These are phyloP conservation scores for Rosa chinensis DNA, from an alignment of 306 rosid genomes.

Conservation along the genomic window DNA sequence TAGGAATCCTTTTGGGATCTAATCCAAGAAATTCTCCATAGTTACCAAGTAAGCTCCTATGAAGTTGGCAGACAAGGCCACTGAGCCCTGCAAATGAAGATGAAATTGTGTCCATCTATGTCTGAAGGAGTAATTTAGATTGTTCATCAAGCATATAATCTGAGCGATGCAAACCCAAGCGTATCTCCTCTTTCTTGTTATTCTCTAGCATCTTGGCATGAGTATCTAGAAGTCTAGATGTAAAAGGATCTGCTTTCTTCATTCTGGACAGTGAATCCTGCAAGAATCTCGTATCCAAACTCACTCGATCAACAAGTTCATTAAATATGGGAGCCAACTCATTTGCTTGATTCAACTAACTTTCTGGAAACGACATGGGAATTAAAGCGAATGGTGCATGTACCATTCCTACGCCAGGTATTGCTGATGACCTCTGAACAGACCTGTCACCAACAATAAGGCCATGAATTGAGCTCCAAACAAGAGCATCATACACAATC, in stretches of 20 bases:
- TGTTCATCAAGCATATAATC: slow-evolving; percentile 93
- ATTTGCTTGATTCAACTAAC: slow-evolving; percentile 61
- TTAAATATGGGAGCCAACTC: slow-evolving; percentile 72
- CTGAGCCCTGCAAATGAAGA: slow-evolving; percentile 82
- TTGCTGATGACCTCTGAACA: slow-evolving; percentile 62
- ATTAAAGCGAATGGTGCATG: slow-evolving; percentile 75
- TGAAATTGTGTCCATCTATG: slow-evolving; percentile 86
- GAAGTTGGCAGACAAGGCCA: slow-evolving; percentile 67
- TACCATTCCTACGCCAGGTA: slow-evolving; percentile 85
- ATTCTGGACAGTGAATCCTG: slow-evolving; percentile 84
- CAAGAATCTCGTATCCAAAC: slow-evolving; percentile 81
- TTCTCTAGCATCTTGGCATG: slow-evolving; percentile 78
- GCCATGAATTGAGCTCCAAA: slow-evolving; percentile 91
- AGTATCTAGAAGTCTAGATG: slow-evolving; percentile 79
- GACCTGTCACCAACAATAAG: slow-evolving; percentile 73
- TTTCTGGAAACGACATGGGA: slow-evolving; percentile 64
- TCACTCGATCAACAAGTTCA: slow-evolving; percentile 79
- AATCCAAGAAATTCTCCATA: slow-evolving; percentile 69
- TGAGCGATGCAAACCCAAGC: slow-evolving; percentile 91
- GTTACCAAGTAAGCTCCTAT: slow-evolving; percentile 65
- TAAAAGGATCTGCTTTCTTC: slow-evolving; percentile 63
- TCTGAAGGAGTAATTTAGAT: slow-evolving; percentile 72
- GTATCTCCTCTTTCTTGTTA: slow-evolving; percentile 87
- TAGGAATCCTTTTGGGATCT: slow-evolving; percentile 62
- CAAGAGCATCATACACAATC: slow-evolving; percentile 76